Conservation (phyloP, 768 basidiomycete species). For the Coprinopsis strossmayeri region DNA sequence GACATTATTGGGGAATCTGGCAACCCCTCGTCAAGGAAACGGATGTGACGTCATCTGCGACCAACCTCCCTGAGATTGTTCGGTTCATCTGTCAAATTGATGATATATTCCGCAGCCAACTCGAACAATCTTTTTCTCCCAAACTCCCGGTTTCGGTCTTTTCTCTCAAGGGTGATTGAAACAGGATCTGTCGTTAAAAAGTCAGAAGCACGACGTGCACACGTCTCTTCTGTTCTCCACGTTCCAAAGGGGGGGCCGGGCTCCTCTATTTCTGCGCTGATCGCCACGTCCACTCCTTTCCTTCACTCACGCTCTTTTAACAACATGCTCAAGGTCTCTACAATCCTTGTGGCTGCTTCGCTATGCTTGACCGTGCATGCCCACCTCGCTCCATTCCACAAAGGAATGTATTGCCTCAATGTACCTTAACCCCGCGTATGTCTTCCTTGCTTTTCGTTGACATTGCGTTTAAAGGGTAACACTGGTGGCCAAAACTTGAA, state of each 20-base stretch:
- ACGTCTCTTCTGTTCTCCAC: no score
- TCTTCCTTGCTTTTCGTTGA: neutral
- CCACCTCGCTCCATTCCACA: conserved; percentile 36
- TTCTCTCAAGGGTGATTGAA: no score
- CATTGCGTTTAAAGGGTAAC: conserved; percentile 20
- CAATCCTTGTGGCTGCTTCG: neutral
- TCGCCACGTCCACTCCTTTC: neutral
- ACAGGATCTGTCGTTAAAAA: no score
- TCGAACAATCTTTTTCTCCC: no score
- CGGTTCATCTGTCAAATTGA: no score
- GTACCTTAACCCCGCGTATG: conserved; percentile 19
- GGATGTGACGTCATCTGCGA: neutral
- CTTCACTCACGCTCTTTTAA: neutral
- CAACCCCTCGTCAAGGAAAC: neutral
- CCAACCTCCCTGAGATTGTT: no score
- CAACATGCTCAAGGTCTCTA: neutral
- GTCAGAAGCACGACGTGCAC: no score
- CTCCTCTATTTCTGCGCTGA: neutral
- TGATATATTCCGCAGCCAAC: no score
- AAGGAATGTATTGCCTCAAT: conserved; percentile 41
- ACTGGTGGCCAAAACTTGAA: conserved; percentile 28
- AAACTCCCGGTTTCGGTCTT: no score
- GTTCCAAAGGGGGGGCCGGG: no score
- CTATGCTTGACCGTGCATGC: conserved; percentile 20
- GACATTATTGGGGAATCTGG: neutral